These are phyloP conservation scores for Kuraishia capsulata DNA, from an alignment of 805 yeast genomes.

Conservation along the genomic window DNA sequence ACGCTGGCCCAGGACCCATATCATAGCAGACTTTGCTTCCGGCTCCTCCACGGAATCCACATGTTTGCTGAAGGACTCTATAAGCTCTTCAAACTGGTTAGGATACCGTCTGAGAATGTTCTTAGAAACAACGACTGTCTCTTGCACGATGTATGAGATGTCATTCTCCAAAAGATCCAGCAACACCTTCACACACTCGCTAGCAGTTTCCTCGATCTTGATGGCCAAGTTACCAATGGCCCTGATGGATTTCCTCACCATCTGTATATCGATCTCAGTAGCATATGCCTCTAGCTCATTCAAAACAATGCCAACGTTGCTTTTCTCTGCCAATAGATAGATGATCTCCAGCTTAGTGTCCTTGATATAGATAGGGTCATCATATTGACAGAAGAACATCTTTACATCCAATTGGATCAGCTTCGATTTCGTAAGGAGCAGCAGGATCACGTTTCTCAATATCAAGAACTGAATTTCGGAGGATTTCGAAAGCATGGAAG, in stretches of 20 bases:
- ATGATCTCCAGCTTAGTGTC: constrained; percentile 87
- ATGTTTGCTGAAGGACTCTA: constrained; percentile 32
- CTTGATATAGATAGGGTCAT: constrained; percentile 82
- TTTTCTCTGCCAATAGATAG: constrained; percentile 62
- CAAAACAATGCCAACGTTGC: constrained; percentile 52
- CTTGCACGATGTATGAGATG: constrained; percentile 70
- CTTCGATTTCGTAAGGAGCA: constrained; percentile 57
- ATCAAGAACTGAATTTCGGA: constrained; percentile 79
- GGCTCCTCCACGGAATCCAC: constrained; percentile 57
- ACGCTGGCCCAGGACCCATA: constrained; percentile 81
- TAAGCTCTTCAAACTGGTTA: constrained; percentile 34
- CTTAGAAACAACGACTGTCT: constrained; percentile 64
- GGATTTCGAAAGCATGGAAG: constrained; percentile 63
- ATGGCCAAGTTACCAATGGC: constrained; percentile 88
- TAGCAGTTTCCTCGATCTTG: constrained; percentile 54
- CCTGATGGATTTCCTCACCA: constrained; percentile 80
- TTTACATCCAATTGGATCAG: constrained; percentile 61
- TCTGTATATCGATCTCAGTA: constrained; percentile 74
- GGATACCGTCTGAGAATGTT: constrained; percentile 76
- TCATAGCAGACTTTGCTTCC: constrained; percentile 67
- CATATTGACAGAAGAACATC: constrained; percentile 71
- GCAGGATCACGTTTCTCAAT: constrained; percentile 67
- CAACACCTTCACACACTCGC: constrained; percentile 54
- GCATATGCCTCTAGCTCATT: constrained; percentile 81
- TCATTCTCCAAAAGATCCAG: constrained; percentile 53